These are phyloP conservation scores for Coemansia sp. DNA, from an alignment of 192 early-diverging fungal species.

Conservation along the genomic window DNA sequence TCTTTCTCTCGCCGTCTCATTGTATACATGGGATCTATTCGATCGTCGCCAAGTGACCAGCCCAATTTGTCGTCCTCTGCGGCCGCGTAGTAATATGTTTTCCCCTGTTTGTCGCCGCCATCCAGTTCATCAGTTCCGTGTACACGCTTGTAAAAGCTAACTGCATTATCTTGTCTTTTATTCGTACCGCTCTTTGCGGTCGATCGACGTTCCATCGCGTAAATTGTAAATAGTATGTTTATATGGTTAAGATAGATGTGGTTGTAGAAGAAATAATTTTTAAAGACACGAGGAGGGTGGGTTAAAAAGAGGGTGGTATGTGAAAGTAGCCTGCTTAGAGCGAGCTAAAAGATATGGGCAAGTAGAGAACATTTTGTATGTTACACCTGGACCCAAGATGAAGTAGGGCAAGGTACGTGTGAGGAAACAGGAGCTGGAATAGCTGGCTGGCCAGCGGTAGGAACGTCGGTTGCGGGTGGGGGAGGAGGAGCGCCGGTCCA, in stretches of 20 bases:
- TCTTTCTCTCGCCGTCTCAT: constrained; percentile 30
- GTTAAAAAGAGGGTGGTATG: neutral
- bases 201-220: constrained; percentile 12
- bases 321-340: neutral
- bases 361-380: neutral
- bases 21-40: constrained; percentile 54
- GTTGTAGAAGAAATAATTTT: neutral
- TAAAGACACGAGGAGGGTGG: neutral
- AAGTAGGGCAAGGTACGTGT: constrained; percentile 15
- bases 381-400: constrained; percentile 23
- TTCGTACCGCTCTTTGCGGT: constrained; percentile 2
- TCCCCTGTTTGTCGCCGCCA: neutral
- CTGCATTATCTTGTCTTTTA: constrained; percentile 16
- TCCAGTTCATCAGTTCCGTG: constrained; percentile 19
- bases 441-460: constrained; percentile 11
- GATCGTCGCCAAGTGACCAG: constrained; percentile 24
- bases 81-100: constrained; percentile 25
- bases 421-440: constrained; percentile 7
- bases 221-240: neutral
- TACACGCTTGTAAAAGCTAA: constrained; percentile 32
- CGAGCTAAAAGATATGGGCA: constrained; percentile 8
- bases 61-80: constrained; percentile 44
- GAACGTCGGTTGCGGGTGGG: neutral
- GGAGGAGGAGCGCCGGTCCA: constrained; percentile 24
- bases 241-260: neutral